phyloP scores from a whole-genome alignment of 2,329 filamentous ascomycete species.

The Calonectria ilicicola region DNA sequence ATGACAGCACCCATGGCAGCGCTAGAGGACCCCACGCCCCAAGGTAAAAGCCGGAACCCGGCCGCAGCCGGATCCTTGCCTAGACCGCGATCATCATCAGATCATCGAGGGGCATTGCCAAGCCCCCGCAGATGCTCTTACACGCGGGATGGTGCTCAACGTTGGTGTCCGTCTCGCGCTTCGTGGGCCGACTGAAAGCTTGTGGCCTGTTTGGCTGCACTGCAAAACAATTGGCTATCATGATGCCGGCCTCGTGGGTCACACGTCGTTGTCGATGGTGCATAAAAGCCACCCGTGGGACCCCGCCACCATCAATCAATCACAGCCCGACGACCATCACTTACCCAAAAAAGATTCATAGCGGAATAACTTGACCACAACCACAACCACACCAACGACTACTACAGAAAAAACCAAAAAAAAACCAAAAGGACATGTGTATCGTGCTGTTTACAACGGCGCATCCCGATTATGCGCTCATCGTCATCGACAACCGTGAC shows the following conservation, averaged over 20 bases:
- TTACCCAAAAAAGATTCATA: conserved; percentile 18
- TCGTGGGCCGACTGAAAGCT: conserved; percentile 22
- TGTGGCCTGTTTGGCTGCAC: conserved; percentile 23
- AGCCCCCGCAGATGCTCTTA: conserved; percentile 28
- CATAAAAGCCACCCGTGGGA: conserved; percentile 37
- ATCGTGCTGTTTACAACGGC: conserved; percentile 82
- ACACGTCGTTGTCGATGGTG: conserved; percentile 1
- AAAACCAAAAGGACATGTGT: conserved; percentile 67
- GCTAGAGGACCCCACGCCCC: too few relatives aligned
- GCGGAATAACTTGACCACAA: conserved; percentile 17
- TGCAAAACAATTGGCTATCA: conserved; percentile 4
- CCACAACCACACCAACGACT: conserved; percentile 16
- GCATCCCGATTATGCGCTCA: conserved; percentile 80
- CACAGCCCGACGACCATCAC: conserved; percentile 29
- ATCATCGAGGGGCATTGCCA: conserved; percentile 37
- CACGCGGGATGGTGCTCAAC: background rate
- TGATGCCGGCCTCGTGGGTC: conserved; percentile 7
- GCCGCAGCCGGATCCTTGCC: conserved; percentile 31
- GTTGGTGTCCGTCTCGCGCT: conserved; percentile 1
- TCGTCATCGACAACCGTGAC: conserved; percentile 83
- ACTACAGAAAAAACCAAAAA: conserved; percentile 11
- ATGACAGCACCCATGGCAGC: background rate
- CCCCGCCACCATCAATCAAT: background rate
- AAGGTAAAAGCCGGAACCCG: conserved; percentile 35
- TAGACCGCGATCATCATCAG: conserved; percentile 29